Evolutionary conservation across 2,329 filamentous ascomycete genomes (phyloP).

Genomic region (Xylaria sp.): DNA sequence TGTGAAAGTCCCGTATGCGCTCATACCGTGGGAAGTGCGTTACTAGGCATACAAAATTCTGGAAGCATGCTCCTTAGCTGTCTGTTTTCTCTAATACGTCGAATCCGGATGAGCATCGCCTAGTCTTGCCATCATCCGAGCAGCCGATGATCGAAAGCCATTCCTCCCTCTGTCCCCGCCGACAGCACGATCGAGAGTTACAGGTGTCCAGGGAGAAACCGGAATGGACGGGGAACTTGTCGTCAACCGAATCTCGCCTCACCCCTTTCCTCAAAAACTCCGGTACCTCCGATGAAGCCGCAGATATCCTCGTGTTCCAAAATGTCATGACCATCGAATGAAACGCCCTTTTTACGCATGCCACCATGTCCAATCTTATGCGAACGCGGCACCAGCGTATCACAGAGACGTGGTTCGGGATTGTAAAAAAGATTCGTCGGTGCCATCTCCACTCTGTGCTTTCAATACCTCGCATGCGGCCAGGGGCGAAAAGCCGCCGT

Average conservation of each 20-base stretch:
- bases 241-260: not conserved
- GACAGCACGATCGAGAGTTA: not conserved
- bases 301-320: not conserved
- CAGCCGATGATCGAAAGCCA: slow-evolving; percentile 16
- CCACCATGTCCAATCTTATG: slow-evolving; percentile 8
- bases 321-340: not conserved
- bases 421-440: slow-evolving; percentile 26
- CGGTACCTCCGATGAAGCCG: slow-evolving; percentile 11
- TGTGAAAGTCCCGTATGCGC: not conserved
- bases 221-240: not conserved
- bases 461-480: not conserved
- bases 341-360: slow-evolving; percentile 1
- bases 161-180: slow-evolving; percentile 2
- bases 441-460: not conserved
- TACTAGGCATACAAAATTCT: not conserved
- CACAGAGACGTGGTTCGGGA: slow-evolving; percentile 7
- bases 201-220: not conserved
- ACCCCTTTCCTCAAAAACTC: slow-evolving; percentile 16
- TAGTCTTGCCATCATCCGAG: not conserved
- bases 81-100: slow-evolving; percentile 8
- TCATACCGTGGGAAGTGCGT: not conserved
- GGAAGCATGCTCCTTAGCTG: slow-evolving; percentile 1
- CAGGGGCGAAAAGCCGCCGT: not conserved
- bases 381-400: slow-evolving; percentile 17
- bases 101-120: not conserved